Evolutionary conservation across 2,329 filamentous ascomycete species (phyloP).

Genomic region (Tolypocladium ovalisporum): DNA sequence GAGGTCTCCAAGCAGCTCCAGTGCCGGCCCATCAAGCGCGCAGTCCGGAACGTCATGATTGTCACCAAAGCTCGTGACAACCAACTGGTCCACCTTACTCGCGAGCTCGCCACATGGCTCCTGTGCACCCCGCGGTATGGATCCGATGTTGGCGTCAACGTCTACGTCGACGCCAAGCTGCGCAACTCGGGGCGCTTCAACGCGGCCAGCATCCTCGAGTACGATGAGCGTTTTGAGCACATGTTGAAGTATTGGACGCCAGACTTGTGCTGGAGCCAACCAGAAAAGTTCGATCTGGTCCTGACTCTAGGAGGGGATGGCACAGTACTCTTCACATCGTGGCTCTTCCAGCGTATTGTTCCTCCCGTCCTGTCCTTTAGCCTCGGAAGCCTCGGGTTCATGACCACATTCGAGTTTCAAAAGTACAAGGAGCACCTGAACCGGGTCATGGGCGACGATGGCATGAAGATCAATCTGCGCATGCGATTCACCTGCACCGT

Average conservation of each 20-base stretch:
- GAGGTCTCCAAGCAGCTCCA: constrained; percentile 95
- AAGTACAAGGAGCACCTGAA: constrained; percentile 80
- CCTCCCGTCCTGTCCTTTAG: constrained; percentile 79
- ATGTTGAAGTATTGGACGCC: constrained; percentile 97
- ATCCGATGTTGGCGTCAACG: constrained; percentile 81
- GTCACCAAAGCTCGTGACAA: constrained; percentile 97
- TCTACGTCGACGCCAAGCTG: constrained; percentile 96
- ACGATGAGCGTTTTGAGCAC: constrained; percentile 63
- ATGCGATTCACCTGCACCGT: constrained; percentile 99
- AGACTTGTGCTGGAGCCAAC: constrained; percentile 85
- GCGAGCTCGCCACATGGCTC: constrained; percentile 80
- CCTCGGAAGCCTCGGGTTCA: constrained; percentile 74
- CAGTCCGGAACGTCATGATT: constrained; percentile 93
- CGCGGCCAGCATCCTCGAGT: constrained; percentile 57
- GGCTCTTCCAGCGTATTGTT: constrained; percentile 85
- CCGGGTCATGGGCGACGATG: constrained; percentile 82
- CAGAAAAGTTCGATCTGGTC: constrained; percentile 92
- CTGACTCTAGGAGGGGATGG: constrained; percentile 79
- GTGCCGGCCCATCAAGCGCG: constrained; percentile 80
- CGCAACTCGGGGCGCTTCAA: constrained; percentile 82
- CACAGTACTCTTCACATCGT: constrained; percentile 79
- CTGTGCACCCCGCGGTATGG: constrained; percentile 83
- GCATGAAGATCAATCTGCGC: constrained; percentile 93
- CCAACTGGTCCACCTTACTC: constrained; percentile 76
- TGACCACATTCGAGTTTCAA: constrained; percentile 80